phyloP scores from a whole-genome alignment of 768 basidiomycete genomes.

The Termitomyces sp. region DNA sequence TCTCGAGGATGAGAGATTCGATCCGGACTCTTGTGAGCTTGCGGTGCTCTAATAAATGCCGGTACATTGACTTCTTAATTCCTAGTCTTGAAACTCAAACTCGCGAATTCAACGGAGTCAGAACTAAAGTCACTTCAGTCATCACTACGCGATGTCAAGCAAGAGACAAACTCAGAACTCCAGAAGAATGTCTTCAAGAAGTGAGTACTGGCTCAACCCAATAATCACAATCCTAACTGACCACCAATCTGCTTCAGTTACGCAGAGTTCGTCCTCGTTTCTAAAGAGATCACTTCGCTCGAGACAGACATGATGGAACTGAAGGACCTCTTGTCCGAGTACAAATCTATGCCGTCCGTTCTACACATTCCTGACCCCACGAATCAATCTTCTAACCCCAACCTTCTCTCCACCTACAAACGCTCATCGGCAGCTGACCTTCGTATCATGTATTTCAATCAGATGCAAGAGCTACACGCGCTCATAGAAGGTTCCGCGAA shows the following conservation, averaged over 20 bases:
- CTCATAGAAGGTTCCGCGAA: constrained; percentile 95
- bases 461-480: constrained; percentile 87
- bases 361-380: constrained; percentile 87
- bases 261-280: constrained; percentile 93
- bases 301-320: constrained; percentile 98
- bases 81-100: constrained; percentile 74
- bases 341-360: constrained; percentile 93
- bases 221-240: constrained; percentile 5
- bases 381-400: constrained; percentile 47
- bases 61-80: constrained; percentile 10
- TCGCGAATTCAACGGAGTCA: constrained; percentile 87
- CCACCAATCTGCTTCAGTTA: constrained; percentile 55
- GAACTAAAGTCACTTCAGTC: constrained; percentile 77
- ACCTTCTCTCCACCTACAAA: constrained; percentile 41
- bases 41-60: constrained; percentile 11
- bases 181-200: constrained; percentile 96
- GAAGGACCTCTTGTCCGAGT: constrained; percentile 91
- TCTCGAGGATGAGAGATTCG: constrained; percentile 78
- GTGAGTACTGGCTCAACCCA: constrained; percentile 35
- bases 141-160: constrained; percentile 66
- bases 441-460: constrained; percentile 89
- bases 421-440: constrained; percentile 97
- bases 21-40: constrained; percentile 83
- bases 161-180: constrained; percentile 74
- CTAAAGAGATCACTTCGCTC: constrained; percentile 93